These are phyloP conservation scores for Moesziomyces sp. DNA, from an alignment of 1,284 basidiomycete genomes.

Conservation along the genomic window DNA sequence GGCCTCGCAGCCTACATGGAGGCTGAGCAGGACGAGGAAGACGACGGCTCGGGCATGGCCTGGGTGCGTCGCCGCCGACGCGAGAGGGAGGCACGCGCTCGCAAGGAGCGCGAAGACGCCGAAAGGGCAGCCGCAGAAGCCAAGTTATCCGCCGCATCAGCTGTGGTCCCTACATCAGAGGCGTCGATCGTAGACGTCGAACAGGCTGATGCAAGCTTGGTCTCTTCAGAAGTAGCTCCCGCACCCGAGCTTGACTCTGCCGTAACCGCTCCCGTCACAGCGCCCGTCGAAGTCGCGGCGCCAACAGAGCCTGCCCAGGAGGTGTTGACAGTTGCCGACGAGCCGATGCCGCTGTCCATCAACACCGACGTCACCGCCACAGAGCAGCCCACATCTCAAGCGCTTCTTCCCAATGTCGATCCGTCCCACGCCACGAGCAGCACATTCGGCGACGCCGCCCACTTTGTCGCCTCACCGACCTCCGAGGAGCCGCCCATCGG, in stretches of 20 bases:
- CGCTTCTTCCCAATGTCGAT: constrained; percentile 13
- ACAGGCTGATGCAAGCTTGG: no score
- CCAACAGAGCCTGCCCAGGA: neutral
- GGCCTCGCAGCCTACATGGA: constrained; percentile 34
- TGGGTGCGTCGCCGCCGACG: constrained; percentile 44
- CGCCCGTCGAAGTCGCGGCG: constrained; percentile 1
- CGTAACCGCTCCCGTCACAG: no score
- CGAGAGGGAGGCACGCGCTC: constrained; percentile 37
- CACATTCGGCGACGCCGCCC: neutral
- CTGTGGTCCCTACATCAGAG: no score
- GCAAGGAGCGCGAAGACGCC: constrained; percentile 27
- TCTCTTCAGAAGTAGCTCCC: no score
- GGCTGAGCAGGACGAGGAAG: constrained; percentile 36
- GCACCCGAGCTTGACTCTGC: no score
- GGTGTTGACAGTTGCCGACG: constrained; percentile 3
- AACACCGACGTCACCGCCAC: neutral
- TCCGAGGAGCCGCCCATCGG: constrained; percentile 7
- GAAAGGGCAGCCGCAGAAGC: constrained; percentile 15
- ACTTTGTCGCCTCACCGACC: constrained; percentile 20
- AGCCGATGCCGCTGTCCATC: constrained; percentile 25
- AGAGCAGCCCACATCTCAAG: constrained; percentile 4
- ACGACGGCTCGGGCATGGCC: constrained; percentile 47
- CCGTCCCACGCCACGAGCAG: constrained; percentile 9
- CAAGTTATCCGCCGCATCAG: no score
- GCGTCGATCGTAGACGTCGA: no score